Evolutionary conservation across 352 stramenopile genomes (phyloP).

Genomic region (Poterioochromonas sp.): DNA sequence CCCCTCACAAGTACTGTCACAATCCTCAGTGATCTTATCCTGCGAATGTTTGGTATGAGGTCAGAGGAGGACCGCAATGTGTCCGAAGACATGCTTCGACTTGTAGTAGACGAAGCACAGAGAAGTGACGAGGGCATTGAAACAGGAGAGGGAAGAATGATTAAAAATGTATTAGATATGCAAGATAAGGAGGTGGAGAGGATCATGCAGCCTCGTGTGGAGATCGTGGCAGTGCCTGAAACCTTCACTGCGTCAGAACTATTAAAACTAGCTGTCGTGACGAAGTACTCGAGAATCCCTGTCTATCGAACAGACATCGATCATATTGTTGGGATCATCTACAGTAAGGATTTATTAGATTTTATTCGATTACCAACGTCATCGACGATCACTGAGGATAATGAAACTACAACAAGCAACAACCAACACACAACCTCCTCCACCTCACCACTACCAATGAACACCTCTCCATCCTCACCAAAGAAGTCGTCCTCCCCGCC

Average conservation of each 20-base stretch:
- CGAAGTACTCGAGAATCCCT: constrained; percentile 82
- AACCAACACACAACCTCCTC: too few relatives aligned
- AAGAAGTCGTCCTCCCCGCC: too few relatives aligned
- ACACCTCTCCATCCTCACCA: too few relatives aligned
- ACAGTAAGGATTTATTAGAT: constrained; percentile 85
- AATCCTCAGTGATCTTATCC: constrained; percentile 45
- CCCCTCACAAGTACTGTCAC: constrained; percentile 58
- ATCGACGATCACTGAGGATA: too few relatives aligned
- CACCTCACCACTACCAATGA: too few relatives aligned
- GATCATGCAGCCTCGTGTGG: constrained; percentile 80
- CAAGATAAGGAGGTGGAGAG: constrained; percentile 63
- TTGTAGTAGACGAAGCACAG: constrained; percentile 64
- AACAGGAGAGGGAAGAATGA: constrained; percentile 85
- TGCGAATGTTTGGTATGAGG: constrained; percentile 57
- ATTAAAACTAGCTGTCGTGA: constrained; percentile 55
- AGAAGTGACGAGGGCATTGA: constrained; percentile 69
- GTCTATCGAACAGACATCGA: constrained; percentile 89
- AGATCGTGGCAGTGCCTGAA: constrained; percentile 52
- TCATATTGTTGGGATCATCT: constrained; percentile 85
- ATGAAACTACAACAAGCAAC: too few relatives aligned
- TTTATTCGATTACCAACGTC: too few relatives aligned
- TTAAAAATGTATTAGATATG: constrained; percentile 74
- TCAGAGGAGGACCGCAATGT: constrained; percentile 53
- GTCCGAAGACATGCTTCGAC: constrained; percentile 61
- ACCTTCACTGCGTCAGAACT: constrained; percentile 49